Evolutionary conservation across 306 rosid genomes (phyloP).

Genomic region (Cucurbita moschata): DNA sequence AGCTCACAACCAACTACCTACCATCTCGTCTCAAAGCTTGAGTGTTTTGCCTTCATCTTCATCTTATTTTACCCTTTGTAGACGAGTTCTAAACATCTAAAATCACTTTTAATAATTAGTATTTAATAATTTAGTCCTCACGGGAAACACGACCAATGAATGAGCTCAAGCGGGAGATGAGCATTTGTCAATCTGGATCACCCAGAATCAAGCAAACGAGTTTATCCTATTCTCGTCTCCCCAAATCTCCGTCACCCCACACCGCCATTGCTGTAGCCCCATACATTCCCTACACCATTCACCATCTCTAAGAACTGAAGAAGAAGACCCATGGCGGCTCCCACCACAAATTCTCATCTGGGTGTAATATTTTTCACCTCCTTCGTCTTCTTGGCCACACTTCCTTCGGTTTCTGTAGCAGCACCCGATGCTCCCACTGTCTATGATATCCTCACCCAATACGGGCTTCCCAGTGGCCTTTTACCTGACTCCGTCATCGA

Average conservation of each 20-base stretch:
- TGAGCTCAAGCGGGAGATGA: too few relatives aligned
- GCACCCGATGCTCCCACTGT: constrained; percentile 19
- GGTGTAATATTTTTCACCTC: constrained; percentile 9
- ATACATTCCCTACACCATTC: too few relatives aligned
- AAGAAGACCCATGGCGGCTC: constrained; percentile 18
- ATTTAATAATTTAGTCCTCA: too few relatives aligned
- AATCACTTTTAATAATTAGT: too few relatives aligned
- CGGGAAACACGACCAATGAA: too few relatives aligned
- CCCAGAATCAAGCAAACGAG: neutral
- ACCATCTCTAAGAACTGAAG: too few relatives aligned
- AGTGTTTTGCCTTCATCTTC: too few relatives aligned
- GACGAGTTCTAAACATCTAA: too few relatives aligned
- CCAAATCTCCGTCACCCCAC: neutral
- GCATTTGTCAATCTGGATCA: neutral
- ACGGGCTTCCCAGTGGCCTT: constrained; percentile 73
- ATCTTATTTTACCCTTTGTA: too few relatives aligned
- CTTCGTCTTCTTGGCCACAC: constrained; percentile 6
- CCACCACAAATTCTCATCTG: constrained; percentile 9
- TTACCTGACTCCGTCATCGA: constrained; percentile 45
- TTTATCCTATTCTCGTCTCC: neutral
- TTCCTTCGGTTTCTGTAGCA: constrained; percentile 2
- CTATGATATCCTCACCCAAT: constrained; percentile 53
- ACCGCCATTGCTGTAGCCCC: too few relatives aligned
- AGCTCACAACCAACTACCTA: too few relatives aligned
- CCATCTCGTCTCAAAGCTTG: too few relatives aligned